phyloP scores from a whole-genome alignment of 2,329 filamentous ascomycete species.

The Thielaviopsis ethacetica region DNA sequence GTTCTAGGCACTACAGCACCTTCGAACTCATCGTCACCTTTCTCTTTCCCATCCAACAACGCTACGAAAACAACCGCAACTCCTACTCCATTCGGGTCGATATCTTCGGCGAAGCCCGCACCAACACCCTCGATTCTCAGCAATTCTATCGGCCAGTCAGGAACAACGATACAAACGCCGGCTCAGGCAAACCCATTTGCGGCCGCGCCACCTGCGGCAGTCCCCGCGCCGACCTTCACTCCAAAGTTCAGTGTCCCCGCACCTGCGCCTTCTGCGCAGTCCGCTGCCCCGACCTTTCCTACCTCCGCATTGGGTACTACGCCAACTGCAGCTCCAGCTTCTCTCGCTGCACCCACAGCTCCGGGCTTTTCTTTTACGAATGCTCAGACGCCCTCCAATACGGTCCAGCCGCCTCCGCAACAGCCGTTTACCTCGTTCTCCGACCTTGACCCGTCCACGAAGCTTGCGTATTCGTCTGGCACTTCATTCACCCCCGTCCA shows the following conservation, averaged over 20 bases:
- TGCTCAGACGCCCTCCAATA: not conserved
- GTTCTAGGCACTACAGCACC: not conserved
- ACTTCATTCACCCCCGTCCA: not conserved
- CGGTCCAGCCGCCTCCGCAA: not conserved
- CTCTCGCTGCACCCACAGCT: not conserved
- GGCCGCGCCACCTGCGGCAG: not conserved
- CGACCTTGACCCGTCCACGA: not conserved
- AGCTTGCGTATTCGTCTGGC: constrained; percentile 8
- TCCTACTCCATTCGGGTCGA: not conserved
- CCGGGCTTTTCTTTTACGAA: not conserved
- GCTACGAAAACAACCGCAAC: not conserved
- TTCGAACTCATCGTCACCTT: not conserved
- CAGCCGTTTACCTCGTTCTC: not conserved
- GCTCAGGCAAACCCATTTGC: not conserved
- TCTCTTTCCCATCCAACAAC: not conserved
- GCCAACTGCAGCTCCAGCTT: not conserved
- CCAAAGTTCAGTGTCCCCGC: not conserved
- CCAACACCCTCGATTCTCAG: not conserved
- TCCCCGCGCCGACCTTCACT: not conserved
- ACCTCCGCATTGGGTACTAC: not conserved
- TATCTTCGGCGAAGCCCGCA: not conserved
- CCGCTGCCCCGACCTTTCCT: not conserved
- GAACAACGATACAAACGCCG: not conserved
- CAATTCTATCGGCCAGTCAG: not conserved
- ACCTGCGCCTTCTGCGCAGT: not conserved